Evolutionary conservation across 768 basidiomycete genomes (phyloP).

Genomic region (Stropharia rugosoannulata): DNA sequence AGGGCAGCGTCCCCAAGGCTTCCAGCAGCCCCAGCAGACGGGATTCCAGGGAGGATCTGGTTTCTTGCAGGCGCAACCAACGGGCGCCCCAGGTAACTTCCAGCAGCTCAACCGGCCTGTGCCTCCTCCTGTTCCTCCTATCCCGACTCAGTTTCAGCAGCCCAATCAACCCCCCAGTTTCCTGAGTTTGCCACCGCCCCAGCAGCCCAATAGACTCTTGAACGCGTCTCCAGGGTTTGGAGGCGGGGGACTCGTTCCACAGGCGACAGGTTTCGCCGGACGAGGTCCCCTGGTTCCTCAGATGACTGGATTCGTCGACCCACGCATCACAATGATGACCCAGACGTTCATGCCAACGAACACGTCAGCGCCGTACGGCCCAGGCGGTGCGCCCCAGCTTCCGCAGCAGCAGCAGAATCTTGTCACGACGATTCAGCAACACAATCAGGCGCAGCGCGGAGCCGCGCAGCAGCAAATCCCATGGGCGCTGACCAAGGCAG

Average conservation of each 20-base stretch:
- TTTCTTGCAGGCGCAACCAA: slow-evolving; percentile 51
- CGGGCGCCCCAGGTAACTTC: slow-evolving; percentile 45
- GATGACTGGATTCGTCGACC: slow-evolving; percentile 79
- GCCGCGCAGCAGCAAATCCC: slow-evolving; percentile 67
- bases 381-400: slow-evolving; percentile 66
- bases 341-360: slow-evolving; percentile 87
- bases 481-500: slow-evolving; percentile 84
- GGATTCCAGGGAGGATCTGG: slow-evolving; percentile 42
- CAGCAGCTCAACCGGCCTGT: slow-evolving; percentile 44
- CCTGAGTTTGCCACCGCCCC: slow-evolving; percentile 39
- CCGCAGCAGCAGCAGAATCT: slow-evolving; percentile 64
- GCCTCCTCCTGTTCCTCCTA: slow-evolving; percentile 60
- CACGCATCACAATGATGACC: slow-evolving; percentile 86
- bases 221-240: slow-evolving; percentile 54
- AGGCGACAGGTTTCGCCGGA: slow-evolving; percentile 60
- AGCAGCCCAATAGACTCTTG: slow-evolving; percentile 49
- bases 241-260: slow-evolving; percentile 42
- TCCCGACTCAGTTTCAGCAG: slow-evolving; percentile 62
- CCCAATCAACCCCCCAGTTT: slow-evolving; percentile 41
- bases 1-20: slow-evolving; percentile 37
- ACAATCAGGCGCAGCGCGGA: slow-evolving; percentile 74
- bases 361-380: slow-evolving; percentile 53
- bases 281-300: slow-evolving; percentile 61
- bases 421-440: slow-evolving; percentile 85
- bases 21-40: slow-evolving; percentile 65